Evolutionary conservation across 2,329 filamentous ascomycete genomes (phyloP).

Genomic region (Sporothrix protearum): DNA sequence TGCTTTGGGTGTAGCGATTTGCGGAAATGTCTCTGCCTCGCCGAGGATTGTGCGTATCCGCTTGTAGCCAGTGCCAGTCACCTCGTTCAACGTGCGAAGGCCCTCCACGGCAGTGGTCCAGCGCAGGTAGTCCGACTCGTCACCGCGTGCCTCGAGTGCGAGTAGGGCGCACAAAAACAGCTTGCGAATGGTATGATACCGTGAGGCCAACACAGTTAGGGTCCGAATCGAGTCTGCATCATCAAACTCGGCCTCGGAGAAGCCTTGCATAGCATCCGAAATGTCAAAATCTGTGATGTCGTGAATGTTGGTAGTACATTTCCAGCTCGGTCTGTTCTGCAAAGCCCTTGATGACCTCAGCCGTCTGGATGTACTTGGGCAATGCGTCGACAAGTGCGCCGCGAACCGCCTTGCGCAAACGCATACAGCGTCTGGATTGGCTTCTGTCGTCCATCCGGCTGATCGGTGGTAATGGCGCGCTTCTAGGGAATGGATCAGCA

Average conservation of each 20-base stretch:
- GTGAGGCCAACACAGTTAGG: conserved; percentile 75
- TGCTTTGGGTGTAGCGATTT: conserved; percentile 54
- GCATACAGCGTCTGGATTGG: conserved; percentile 73
- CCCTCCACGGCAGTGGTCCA: conserved; percentile 77
- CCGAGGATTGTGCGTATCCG: conserved; percentile 66
- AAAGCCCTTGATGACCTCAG: conserved; percentile 64
- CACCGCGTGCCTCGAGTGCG: conserved; percentile 77
- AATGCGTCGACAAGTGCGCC: conserved; percentile 67
- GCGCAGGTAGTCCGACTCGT: conserved; percentile 69
- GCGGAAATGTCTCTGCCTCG: conserved; percentile 68
- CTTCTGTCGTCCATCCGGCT: conserved; percentile 82
- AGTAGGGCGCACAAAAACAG: conserved; percentile 85
- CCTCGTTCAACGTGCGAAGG: conserved; percentile 61
- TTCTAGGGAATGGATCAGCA: conserved; percentile 49
- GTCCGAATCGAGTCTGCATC: conserved; percentile 74
- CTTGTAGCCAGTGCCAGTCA: conserved; percentile 60
- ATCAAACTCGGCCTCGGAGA: conserved; percentile 63
- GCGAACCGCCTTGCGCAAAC: conserved; percentile 72
- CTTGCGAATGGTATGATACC: conserved; percentile 76
- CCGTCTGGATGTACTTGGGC: conserved; percentile 67
- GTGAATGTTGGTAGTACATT: conserved; percentile 90
- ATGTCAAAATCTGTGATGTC: conserved; percentile 73
- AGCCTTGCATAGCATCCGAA: conserved; percentile 63
- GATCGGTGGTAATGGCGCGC: conserved; percentile 85
- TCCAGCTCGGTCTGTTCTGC: conserved; percentile 79